phyloP scores from a whole-genome alignment of 768 basidiomycete genomes.

The Podaxis mareebaensis region DNA sequence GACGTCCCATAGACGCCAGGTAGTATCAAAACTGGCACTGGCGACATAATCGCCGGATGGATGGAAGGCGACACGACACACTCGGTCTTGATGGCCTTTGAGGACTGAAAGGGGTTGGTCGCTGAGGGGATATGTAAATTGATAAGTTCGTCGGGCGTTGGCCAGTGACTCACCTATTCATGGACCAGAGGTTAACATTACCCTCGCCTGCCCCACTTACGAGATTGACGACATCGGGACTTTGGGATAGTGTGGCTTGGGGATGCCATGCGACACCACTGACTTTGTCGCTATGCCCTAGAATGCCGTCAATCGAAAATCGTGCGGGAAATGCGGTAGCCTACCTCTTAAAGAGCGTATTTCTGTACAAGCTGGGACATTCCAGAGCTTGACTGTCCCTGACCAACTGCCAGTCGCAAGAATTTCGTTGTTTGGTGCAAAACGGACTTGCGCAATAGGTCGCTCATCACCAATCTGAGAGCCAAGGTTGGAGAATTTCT shows the following conservation, averaged over 20 bases:
- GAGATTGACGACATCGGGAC: conserved; percentile 70
- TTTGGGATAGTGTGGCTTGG: conserved; percentile 75
- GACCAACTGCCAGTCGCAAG: conserved; percentile 97
- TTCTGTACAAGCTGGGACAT: conserved; percentile 86
- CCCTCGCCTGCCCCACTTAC: conserved; percentile 91
- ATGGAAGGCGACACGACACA: conserved; percentile 95
- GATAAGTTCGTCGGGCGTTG: neutral
- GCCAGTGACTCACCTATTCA: conserved; percentile 61
- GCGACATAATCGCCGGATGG: conserved; percentile 93
- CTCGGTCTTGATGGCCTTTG: conserved; percentile 86
- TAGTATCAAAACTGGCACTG: conserved; percentile 95
- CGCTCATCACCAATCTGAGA: conserved; percentile 98
- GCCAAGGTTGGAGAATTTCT: conserved; percentile 91
- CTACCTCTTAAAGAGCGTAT: conserved; percentile 75
- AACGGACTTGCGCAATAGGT: conserved; percentile 91
- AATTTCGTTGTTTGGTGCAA: conserved; percentile 86
- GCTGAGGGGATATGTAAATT: conserved; percentile 38
- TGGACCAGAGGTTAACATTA: conserved; percentile 84
- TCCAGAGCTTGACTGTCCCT: conserved; percentile 93
- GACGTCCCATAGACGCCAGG: conserved; percentile 98
- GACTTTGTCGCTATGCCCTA: conserved; percentile 87
- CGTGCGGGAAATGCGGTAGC: neutral
- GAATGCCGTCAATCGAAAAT: conserved; percentile 16
- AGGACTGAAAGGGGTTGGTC: conserved; percentile 85
- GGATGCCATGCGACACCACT: conserved; percentile 99